Conservation (phyloP, 2,329 filamentous ascomycete genomes). For the Penicillium paneum region DNA sequence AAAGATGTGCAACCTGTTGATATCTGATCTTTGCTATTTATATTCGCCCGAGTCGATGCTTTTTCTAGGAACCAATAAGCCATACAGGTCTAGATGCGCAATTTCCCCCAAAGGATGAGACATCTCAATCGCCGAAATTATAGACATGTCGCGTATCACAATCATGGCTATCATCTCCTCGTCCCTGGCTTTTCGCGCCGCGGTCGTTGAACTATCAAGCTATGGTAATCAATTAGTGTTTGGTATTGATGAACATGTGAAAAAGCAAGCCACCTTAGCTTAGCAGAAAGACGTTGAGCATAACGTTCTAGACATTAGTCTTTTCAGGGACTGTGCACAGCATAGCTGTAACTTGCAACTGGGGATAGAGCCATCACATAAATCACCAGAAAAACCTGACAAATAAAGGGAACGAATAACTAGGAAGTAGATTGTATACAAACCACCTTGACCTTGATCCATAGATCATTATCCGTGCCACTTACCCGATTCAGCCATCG, state of each 20-base stretch:
- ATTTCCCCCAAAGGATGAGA: not conserved
- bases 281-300: not conserved
- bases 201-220: not conserved
- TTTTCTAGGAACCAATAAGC: not conserved
- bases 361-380: not conserved
- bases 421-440: not conserved
- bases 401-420: not conserved
- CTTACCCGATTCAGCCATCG: constrained; percentile 14
- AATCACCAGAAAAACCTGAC: not conserved
- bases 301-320: not conserved
- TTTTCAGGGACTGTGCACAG: not conserved
- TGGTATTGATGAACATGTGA: not conserved
- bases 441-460: not conserved
- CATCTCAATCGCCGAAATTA: constrained; percentile 8
- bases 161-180: not conserved
- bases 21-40: not conserved
- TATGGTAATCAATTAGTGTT: not conserved
- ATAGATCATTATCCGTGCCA: constrained; percentile 11
- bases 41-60: not conserved
- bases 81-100: not conserved
- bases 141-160: not conserved
- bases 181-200: not conserved
- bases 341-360: not conserved
- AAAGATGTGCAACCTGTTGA: not conserved
- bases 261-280: not conserved